phyloP scores from a whole-genome alignment of 257 asterid genomes.

The Forsythia viridissima region DNA sequence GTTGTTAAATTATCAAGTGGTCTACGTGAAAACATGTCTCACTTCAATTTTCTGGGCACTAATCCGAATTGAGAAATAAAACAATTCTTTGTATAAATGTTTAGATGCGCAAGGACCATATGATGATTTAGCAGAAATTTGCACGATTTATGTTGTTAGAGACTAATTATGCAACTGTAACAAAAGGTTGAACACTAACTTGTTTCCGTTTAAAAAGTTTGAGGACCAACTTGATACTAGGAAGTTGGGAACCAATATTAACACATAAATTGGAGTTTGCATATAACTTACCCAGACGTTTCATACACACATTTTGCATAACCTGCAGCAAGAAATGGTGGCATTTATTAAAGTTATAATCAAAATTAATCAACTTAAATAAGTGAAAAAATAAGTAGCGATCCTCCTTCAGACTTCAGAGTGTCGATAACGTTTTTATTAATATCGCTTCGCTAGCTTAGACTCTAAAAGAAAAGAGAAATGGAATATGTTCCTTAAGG shows the following conservation, averaged over 20 bases:
- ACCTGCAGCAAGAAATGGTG: conserved; percentile 37
- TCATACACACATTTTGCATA: conserved; percentile 50
- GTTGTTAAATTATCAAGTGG: no score
- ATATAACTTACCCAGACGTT: conserved; percentile 43
- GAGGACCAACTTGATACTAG: neutral
- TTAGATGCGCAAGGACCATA: no score
- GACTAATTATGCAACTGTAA: no score
- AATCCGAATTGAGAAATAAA: neutral
- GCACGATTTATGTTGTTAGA: no score
- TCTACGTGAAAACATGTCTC: neutral
- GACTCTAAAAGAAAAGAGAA: no score
- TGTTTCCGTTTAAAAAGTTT: neutral
- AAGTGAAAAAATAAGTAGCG: no score
- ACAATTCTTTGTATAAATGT: no score
- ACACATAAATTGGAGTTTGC: neutral
- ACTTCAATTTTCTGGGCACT: neutral
- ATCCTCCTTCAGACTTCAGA: no score
- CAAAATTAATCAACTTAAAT: neutral
- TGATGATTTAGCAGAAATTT: no score
- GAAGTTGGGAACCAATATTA: neutral
- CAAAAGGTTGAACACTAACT: neutral
- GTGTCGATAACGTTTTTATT: no score
- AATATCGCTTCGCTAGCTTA: no score
- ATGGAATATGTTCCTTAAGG: no score
- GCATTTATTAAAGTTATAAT: neutral